Percentiles rank a stretch among this genome's conserved stretches.
Evolutionary conservation across 495 filamentous ascomycete species (phyloP).

Genomic region (Cairneyella variabilis): DNA sequence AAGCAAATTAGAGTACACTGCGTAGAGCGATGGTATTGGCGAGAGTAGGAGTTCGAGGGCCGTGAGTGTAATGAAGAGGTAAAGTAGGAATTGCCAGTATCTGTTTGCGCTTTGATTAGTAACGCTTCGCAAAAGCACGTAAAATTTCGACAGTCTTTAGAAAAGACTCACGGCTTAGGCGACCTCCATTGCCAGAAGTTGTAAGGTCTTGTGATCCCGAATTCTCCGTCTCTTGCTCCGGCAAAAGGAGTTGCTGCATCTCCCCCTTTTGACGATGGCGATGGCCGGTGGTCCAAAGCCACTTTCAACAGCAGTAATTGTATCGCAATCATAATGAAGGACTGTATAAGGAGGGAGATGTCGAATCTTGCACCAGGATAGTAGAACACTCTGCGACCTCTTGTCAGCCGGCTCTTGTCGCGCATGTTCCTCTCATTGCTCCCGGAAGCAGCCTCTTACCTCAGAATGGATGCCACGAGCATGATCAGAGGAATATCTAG

Average conservation of each 20-base stretch:
- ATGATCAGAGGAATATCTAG: slow-evolving; percentile 94
- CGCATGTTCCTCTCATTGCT: no score
- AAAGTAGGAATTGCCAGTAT: slow-evolving; percentile 84
- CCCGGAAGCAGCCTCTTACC: slow-evolving; percentile 48
- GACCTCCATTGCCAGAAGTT: slow-evolving; percentile 93
- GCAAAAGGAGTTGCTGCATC: slow-evolving; percentile 51
- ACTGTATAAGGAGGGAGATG: slow-evolving; percentile 73
- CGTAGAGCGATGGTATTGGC: slow-evolving; percentile 51
- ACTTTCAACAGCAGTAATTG: slow-evolving; percentile 84
- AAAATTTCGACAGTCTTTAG: background rate
- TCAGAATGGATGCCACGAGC: slow-evolving; percentile 88
- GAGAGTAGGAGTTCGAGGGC: slow-evolving; percentile 70
- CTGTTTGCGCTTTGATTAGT: slow-evolving; percentile 34
- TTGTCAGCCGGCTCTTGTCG: no score
- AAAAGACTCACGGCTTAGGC: slow-evolving; percentile 64
- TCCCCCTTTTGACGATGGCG: slow-evolving; percentile 51
- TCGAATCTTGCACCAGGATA: slow-evolving; percentile 89
- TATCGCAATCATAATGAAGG: slow-evolving; percentile 79
- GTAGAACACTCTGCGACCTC: slow-evolving; percentile 70
- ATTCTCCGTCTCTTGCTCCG: slow-evolving; percentile 48
- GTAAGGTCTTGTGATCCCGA: slow-evolving; percentile 61
- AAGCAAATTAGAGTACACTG: slow-evolving; percentile 64
- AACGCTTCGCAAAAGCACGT: background rate
- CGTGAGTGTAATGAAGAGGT: slow-evolving; percentile 61
- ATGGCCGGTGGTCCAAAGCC: slow-evolving; percentile 82